Evolutionary conservation across 345 rosid species (phyloP), one percentile per base, ranked within the genome.

Genomic region (Rubroshorea leprosula): DNA sequence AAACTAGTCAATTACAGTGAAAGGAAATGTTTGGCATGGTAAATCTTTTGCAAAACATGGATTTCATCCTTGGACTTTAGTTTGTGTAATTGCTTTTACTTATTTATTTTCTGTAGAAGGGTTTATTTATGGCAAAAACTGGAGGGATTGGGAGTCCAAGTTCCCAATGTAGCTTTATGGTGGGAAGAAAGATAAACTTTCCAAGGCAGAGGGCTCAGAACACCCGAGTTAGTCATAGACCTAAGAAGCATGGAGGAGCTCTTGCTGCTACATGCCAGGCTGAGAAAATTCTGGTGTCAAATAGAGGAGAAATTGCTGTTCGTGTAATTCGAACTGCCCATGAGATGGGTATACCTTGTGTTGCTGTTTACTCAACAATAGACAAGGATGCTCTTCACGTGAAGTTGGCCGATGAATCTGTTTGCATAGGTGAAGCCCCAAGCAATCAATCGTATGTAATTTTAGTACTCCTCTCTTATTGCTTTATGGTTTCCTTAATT

Each of bases 351-450:
- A 89, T 93, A 18, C 97, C 99, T 23, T 93, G 99, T 74, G 99
- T 93, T 59, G 94, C 96, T 67, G 97, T 93, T 52, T 93, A 93
- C 72, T 93, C 97, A 0, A 93, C 96, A 2, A 93, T 87, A 17
- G 99, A 93, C 52, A 93, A 85, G 74, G 99, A 89, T 64, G 99
- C 97, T 0, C 91, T 93, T 6, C 99, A 89, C 69, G 97, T 93
- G 13, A 89, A 89, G 68, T 72, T 93, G 74, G 97, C 99, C 55
- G 97, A 93, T 67, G 96, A 86, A 66, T 83, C 99, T 0, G 89
- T 93, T 71, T 93, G 99, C 66, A 93, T 93, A 15, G 99, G 99
- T 55, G 99, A 93, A 85, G 99, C 99, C 41, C 97, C 99, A 0
- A 93, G 99, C 74, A 93, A 72, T 65, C 97, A 93, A 68, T 89